These are phyloP conservation scores for Medakamo hakoo DNA, from an alignment of 139 green algal genomes.

Conservation along the genomic window DNA sequence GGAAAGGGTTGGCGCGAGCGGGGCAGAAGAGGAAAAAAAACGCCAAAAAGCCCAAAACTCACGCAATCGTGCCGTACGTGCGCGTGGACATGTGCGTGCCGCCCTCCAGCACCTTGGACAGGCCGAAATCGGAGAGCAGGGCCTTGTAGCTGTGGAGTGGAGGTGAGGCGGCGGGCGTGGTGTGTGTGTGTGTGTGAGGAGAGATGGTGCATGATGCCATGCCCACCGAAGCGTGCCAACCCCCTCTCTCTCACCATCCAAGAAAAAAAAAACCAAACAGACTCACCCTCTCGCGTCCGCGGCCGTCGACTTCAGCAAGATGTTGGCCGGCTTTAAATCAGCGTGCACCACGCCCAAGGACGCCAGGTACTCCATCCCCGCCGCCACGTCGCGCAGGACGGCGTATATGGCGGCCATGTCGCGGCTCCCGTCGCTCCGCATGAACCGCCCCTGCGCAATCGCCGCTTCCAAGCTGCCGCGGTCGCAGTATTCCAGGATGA, in stretches of 20 bases:
- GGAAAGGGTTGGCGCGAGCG: too few relatives aligned
- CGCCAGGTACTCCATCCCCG: conserved; percentile 26
- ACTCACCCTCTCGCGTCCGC: not conserved
- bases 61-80: conserved; percentile 31
- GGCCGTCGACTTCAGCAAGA: conserved; percentile 24
- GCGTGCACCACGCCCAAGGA: conserved; percentile 29
- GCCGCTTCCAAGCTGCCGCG: conserved; percentile 4
- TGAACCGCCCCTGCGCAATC: not conserved
- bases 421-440: not conserved
- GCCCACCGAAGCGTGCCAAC: too few relatives aligned
- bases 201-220: too few relatives aligned
- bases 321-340: conserved; percentile 47
- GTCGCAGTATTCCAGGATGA: conserved; percentile 7
- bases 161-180: too few relatives aligned
- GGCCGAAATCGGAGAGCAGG: conserved; percentile 28
- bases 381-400: conserved; percentile 11
- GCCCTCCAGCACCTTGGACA: conserved; percentile 20
- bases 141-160: too few relatives aligned
- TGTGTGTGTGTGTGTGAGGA: too few relatives aligned
- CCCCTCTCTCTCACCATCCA: too few relatives aligned
- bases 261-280: not conserved
- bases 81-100: conserved; percentile 24
- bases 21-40: too few relatives aligned
- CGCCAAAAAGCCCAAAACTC: too few relatives aligned
- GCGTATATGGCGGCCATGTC: not conserved